Base-by-base conservation (phyloP, 306 rosid species). In the Betula pendula region DNA sequence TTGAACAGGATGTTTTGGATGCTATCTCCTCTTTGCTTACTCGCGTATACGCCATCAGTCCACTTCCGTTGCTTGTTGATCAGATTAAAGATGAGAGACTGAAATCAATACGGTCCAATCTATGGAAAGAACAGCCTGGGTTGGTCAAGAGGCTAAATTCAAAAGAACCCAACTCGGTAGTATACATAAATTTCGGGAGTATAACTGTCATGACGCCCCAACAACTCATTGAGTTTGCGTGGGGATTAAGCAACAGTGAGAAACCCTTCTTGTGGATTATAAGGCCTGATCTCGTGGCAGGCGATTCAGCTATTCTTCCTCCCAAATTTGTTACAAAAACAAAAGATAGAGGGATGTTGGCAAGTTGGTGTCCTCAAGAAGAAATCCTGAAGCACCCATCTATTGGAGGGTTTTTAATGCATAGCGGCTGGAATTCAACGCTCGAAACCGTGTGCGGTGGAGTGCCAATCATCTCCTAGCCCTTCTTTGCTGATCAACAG, bases 181-280 rank as follows among this genome's bases (percentile, higher is more conserved):
- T 78, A 20, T 78, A 59, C 9, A 72, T 59, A 0, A 71, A 16
- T 24, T 78, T n/a, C 9, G 82, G 86, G 0, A 78, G 82, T 12
- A 51, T 69, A 33, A 74, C 86, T 7, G 68, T 71, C 8, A 78
- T 74, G 74, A 33, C 80, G 19, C 0, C 24, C 1, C 53, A 68
- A 0, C 70, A 82, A 17, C 29, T 82, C 8, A 48, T 38, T 5
- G 83, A 82, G 62, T 78, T 82, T 19, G 86, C 83, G 0, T 78
- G 86, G 82, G 86, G 82, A 10, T 35, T 78, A 0, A 83, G 80
- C 3, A n/a, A 35, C 6, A 82, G 86, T 44, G 50, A 14, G 24
- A 69, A 75, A 7, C 66, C 47, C 16, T 82, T 82, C 25, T 25
- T 82, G 17, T 82, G 86, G 86, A 38, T 82, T 12, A 47, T 58